A percentile compares a stretch with the other conserved stretches of the same genome.
phyloP scores from a whole-genome alignment of 805 yeast genomes.

The Starmerella potacharoeniae region DNA sequence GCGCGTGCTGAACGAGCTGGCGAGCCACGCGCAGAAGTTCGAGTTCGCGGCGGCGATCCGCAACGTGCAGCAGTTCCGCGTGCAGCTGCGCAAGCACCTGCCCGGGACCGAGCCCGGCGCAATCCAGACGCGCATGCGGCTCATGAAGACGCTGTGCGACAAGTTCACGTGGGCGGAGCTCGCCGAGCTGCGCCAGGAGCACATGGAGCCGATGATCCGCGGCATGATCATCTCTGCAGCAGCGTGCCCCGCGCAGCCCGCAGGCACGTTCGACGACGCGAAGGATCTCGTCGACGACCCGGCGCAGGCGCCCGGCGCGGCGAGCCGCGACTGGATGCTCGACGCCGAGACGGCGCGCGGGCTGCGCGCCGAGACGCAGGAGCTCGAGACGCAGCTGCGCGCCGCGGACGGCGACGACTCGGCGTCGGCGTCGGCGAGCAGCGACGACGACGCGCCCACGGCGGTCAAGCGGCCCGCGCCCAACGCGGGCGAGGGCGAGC shows the following conservation, averaged over 20 bases:
- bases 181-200: constrained; percentile 32
- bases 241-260: constrained; percentile 18
- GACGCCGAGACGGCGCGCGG: background rate
- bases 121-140: constrained; percentile 54
- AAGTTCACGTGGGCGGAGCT: constrained; percentile 46
- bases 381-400: background rate
- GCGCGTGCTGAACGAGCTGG: constrained; percentile 46
- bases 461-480: background rate
- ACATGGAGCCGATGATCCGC: constrained; percentile 32
- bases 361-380: background rate
- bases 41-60: constrained; percentile 46
- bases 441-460: background rate
- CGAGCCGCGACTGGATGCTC: background rate
- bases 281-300: constrained; percentile 10
- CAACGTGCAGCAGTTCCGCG: constrained; percentile 47
- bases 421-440: background rate
- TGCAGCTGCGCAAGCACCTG: constrained; percentile 34
- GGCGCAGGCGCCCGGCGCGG: background rate
- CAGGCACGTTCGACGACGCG: constrained; percentile 10
- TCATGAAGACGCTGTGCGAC: constrained; percentile 60
- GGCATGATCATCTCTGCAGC: constrained; percentile 17
- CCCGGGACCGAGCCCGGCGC: constrained; percentile 22
- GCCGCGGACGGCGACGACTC: background rate
- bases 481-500: background rate
- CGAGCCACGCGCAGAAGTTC: constrained; percentile 32